Conservation (phyloP, 1,284 basidiomycete genomes). For the Porogramme epimiltina region DNA sequence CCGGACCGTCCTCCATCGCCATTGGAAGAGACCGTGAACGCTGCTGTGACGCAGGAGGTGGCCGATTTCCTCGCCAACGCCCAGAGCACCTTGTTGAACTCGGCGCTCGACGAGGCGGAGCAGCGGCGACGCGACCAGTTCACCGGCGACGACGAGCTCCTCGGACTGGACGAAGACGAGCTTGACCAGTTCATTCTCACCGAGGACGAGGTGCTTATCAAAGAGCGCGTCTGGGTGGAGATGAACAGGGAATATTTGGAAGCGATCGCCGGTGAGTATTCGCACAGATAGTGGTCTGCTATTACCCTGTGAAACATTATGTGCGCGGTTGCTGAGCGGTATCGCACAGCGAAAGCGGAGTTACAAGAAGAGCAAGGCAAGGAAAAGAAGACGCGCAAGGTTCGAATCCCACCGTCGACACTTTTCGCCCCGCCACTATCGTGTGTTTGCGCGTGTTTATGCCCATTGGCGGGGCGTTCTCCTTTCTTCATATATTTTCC, state of each 20-base stretch:
- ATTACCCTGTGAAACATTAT: constrained; percentile 6
- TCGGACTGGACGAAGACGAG: constrained; percentile 91
- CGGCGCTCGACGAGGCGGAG: constrained; percentile 66
- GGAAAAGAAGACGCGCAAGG: constrained; percentile 69
- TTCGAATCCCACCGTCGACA: constrained; percentile 48
- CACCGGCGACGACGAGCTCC: constrained; percentile 61
- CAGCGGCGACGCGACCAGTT: constrained; percentile 56
- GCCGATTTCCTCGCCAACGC: constrained; percentile 59
- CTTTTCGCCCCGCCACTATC: constrained; percentile 16
- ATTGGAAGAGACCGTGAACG: constrained; percentile 51
- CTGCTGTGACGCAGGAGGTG: constrained; percentile 65
- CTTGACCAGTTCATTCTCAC: constrained; percentile 84
- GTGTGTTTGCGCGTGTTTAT: constrained; percentile 20
- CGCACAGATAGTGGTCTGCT: constrained; percentile 10
- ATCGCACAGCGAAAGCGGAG: constrained; percentile 65
- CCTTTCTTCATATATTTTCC: neutral
- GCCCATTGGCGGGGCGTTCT: too few relatives aligned
- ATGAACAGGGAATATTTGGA: constrained; percentile 94
- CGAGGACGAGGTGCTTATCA: constrained; percentile 86
- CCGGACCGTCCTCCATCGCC: constrained; percentile 23
- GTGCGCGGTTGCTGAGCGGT: constrained; percentile 44
- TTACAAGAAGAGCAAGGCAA: constrained; percentile 49
- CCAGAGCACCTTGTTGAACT: constrained; percentile 55
- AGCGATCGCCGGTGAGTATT: constrained; percentile 79
- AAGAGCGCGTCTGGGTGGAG: constrained; percentile 96